Conservation (phyloP, 2,329 filamentous ascomycete species). For the Colletotrichum horii region DNA sequence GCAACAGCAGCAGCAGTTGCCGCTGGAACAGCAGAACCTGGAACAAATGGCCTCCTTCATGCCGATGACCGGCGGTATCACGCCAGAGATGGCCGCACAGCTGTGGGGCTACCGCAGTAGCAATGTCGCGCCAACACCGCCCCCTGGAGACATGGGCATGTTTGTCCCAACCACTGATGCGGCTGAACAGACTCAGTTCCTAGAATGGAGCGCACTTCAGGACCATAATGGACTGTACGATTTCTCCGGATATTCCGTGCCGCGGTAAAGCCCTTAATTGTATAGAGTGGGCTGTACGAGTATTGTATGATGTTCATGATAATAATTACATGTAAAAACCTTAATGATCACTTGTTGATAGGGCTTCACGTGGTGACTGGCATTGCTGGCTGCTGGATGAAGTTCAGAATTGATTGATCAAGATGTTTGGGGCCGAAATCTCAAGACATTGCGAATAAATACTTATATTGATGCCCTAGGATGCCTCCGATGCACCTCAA, state of each 20-base stretch:
- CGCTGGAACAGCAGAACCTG: neutral
- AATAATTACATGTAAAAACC: neutral
- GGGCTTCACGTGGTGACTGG: neutral
- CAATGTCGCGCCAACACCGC: neutral
- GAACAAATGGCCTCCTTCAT: neutral
- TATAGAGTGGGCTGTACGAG: neutral
- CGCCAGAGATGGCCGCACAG: conserved; percentile 10
- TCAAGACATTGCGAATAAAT: neutral
- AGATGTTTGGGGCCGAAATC: neutral
- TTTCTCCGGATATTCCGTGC: conserved; percentile 9
- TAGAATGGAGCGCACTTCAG: conserved; percentile 5
- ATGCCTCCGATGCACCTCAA: neutral
- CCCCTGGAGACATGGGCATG: neutral
- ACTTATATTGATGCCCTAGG: neutral
- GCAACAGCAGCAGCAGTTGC: neutral
- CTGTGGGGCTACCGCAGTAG: conserved; percentile 2
- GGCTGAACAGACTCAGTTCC: neutral
- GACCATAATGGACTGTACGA: conserved; percentile 8
- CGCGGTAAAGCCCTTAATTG: neutral
- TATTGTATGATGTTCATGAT: neutral
- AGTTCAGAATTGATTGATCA: neutral
- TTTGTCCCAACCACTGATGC: neutral
- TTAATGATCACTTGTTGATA: neutral
- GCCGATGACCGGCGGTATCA: neutral
- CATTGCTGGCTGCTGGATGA: neutral